Percentiles rank a stretch among this genome's conserved stretches.
phyloP scores from a whole-genome alignment of 345 rosid species.

The Syzygium grande region DNA sequence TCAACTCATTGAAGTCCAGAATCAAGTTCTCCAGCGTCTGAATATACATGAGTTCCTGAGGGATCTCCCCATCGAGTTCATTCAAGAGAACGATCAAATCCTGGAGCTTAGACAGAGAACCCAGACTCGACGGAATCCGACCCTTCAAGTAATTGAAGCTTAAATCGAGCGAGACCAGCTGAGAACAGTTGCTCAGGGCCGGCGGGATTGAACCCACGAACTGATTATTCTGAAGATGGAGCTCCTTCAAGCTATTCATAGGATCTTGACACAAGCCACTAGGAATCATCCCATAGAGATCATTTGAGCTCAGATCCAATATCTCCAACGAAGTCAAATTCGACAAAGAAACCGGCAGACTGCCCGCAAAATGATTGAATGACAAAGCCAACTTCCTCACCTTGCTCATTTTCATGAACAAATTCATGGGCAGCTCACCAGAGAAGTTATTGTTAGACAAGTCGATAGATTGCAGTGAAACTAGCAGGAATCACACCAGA shows the following conservation, averaged over 20 bases:
- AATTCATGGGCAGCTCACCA: conserved; percentile 62
- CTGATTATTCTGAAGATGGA: conserved; percentile 67
- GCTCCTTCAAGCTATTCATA: conserved; percentile 36
- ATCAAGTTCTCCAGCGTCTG: conserved; percentile 60
- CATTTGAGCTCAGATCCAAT: conserved; percentile 82
- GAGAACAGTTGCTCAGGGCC: conserved; percentile 74
- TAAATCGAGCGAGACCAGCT: conserved; percentile 74
- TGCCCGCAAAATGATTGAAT: conserved; percentile 53
- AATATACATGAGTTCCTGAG: conserved; percentile 50
- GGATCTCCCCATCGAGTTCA: conserved; percentile 76
- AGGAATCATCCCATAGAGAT: conserved; percentile 52
- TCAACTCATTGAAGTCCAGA: conserved; percentile 81
- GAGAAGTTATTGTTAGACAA: conserved; percentile 57
- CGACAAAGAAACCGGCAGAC: conserved; percentile 52
- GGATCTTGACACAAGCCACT: conserved; percentile 45
- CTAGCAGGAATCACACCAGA: conserved; percentile 59
- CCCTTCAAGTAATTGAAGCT: conserved; percentile 81
- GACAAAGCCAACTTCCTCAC: conserved; percentile 50
- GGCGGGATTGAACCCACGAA: conserved; percentile 63
- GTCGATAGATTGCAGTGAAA: conserved; percentile 47
- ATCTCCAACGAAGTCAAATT: conserved; percentile 40
- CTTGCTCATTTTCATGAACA: conserved; percentile 47
- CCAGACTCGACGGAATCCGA: conserved; percentile 73
- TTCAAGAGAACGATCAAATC: conserved; percentile 88
- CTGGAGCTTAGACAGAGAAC: conserved; percentile 51